phyloP scores from a whole-genome alignment of 2,329 filamentous ascomycete species.

The Cladorrhinum sp. region DNA sequence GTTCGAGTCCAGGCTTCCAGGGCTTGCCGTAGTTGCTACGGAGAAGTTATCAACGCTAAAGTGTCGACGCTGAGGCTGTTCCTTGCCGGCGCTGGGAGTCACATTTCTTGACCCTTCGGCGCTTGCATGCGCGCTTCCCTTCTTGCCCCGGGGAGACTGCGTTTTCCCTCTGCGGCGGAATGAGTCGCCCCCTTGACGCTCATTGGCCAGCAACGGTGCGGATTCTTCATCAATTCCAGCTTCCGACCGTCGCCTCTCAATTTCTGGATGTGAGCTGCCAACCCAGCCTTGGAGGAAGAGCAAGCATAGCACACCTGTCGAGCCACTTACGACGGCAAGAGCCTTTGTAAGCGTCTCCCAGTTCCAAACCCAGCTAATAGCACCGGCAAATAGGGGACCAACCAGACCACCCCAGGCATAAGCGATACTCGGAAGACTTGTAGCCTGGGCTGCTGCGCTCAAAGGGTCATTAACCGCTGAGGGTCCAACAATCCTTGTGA shows the following conservation, averaged over 20 bases:
- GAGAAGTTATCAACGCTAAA: slow-evolving; percentile 29
- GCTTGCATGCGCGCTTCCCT: slow-evolving; percentile 14
- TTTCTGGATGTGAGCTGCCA: slow-evolving; percentile 9
- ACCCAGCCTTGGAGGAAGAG: slow-evolving; percentile 27
- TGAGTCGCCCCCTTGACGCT: not conserved
- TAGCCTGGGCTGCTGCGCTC: slow-evolving; percentile 15
- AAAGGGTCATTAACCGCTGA: not conserved
- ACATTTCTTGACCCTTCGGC: not conserved
- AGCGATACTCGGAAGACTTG: slow-evolving; percentile 19
- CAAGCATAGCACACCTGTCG: slow-evolving; percentile 14
- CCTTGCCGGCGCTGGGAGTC: slow-evolving; percentile 11
- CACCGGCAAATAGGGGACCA: slow-evolving; percentile 24
- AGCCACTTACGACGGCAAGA: slow-evolving; percentile 15
- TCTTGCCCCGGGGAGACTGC: not conserved
- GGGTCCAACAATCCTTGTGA: slow-evolving; percentile 9
- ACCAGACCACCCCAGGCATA: slow-evolving; percentile 24
- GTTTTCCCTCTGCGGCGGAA: not conserved
- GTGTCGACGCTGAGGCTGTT: slow-evolving; percentile 22
- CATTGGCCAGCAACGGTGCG: slow-evolving; percentile 19
- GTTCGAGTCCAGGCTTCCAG: slow-evolving; percentile 20
- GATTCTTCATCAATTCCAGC: slow-evolving; percentile 22
- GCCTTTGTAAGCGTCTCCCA: slow-evolving; percentile 22
- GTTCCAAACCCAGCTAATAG: slow-evolving; percentile 19
- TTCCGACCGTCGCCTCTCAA: not conserved
- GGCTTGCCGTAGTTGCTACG: slow-evolving; percentile 19